Conservation (phyloP, 768 basidiomycete genomes). For the Coprinopsis sp. region DNA sequence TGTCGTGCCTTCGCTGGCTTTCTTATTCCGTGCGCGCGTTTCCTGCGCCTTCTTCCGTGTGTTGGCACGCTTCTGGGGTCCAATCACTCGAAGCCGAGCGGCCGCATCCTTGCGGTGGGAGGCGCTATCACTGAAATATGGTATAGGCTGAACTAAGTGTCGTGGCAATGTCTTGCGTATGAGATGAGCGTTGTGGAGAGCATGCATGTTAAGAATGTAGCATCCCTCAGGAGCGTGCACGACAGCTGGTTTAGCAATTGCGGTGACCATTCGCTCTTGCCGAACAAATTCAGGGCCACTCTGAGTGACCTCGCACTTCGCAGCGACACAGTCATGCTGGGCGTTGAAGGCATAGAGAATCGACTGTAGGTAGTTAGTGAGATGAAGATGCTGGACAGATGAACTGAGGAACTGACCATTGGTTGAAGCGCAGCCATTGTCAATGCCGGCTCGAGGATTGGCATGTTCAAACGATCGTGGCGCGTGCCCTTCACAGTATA, state of each 20-base stretch:
- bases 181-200: slow-evolving; percentile 27
- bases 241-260: slow-evolving; percentile 5
- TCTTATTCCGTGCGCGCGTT: slow-evolving; percentile 11
- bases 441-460: not conserved
- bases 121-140: slow-evolving; percentile 1
- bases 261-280: slow-evolving; percentile 12
- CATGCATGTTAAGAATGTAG: slow-evolving; percentile 26
- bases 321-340: slow-evolving; percentile 8
- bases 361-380: slow-evolving; percentile 1
- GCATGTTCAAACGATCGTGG: not conserved
- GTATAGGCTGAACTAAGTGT: slow-evolving; percentile 14
- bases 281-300: not conserved
- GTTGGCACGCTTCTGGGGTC: slow-evolving; percentile 13
- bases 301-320: not conserved
- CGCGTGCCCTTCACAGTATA: not conserved
- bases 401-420: not conserved
- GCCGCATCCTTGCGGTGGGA: slow-evolving; percentile 5
- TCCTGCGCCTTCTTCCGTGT: slow-evolving; percentile 13
- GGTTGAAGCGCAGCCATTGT: not conserved
- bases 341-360: slow-evolving; percentile 9
- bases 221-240: slow-evolving; percentile 10
- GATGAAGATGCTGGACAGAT: not conserved
- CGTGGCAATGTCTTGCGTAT: slow-evolving; percentile 21
- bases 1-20: not conserved
- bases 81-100: slow-evolving; percentile 7